phyloP scores from a whole-genome alignment of 371 early-diverging fungal genomes.

The Rhizopus delemar region DNA sequence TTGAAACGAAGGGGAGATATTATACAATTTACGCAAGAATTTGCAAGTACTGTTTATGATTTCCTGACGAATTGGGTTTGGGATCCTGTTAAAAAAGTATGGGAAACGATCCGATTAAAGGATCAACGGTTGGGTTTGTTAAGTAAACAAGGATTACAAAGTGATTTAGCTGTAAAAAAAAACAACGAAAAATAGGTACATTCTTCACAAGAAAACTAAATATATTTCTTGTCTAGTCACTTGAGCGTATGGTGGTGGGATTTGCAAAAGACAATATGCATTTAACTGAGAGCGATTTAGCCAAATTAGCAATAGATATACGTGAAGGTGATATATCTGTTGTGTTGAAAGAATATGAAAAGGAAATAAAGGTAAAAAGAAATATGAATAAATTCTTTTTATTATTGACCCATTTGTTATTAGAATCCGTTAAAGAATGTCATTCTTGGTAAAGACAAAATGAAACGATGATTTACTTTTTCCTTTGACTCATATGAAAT shows the following conservation, averaged over 20 bases:
- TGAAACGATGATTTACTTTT: neutral
- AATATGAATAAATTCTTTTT: neutral
- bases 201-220: neutral
- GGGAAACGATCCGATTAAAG: conserved; percentile 82
- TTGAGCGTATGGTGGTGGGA: conserved; percentile 87
- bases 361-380: conserved; percentile 63
- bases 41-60: conserved; percentile 53
- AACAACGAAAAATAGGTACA: neutral
- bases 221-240: conserved; percentile 48
- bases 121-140: conserved; percentile 74
- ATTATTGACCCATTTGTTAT: neutral
- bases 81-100: conserved; percentile 75
- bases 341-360: conserved; percentile 79
- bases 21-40: conserved; percentile 43
- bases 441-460: conserved; percentile 31
- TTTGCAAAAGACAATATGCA: conserved; percentile 72
- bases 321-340: conserved; percentile 80
- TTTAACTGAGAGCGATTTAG: conserved; percentile 39
- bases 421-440: conserved; percentile 65
- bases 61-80: conserved; percentile 79
- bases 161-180: conserved; percentile 73
- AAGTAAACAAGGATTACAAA: conserved; percentile 73
- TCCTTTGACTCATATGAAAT: neutral
- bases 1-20: conserved; percentile 56
- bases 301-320: conserved; percentile 45